phyloP scores from a whole-genome alignment of 768 basidiomycete species.

The Rickenella mellea region DNA sequence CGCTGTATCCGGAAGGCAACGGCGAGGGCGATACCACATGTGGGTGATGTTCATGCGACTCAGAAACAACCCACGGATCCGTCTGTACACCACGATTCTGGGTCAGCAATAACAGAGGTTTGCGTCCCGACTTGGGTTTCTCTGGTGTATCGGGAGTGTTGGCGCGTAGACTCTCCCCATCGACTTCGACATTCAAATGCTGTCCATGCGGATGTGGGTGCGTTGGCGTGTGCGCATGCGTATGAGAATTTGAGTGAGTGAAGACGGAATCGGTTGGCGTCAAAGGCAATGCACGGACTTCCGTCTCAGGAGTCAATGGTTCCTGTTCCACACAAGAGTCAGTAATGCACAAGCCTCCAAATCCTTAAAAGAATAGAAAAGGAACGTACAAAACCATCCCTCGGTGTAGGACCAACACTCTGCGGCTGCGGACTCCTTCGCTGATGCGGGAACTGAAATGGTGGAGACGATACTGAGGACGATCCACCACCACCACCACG shows the following conservation, averaged over 20 bases:
- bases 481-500: too few relatives aligned
- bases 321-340: conserved; percentile 22
- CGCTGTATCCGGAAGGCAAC: conserved; percentile 18
- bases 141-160: not conserved
- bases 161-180: not conserved
- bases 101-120: not conserved
- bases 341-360: conserved; percentile 7
- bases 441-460: too few relatives aligned
- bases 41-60: too few relatives aligned
- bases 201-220: conserved; percentile 35
- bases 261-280: conserved; percentile 17
- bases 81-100: not conserved
- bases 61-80: not conserved
- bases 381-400: conserved; percentile 23
- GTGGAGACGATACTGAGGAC: too few relatives aligned
- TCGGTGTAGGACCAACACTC: conserved; percentile 24
- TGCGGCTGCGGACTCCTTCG: too few relatives aligned
- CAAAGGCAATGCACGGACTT: conserved; percentile 22
- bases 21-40: conserved; percentile 14
- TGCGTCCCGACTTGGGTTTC: not conserved
- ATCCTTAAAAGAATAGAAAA: not conserved
- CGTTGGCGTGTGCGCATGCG: conserved; percentile 17
- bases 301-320: conserved; percentile 37
- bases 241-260: conserved; percentile 16
- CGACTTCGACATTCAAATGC: conserved; percentile 1